A percentile compares a stretch with the other conserved stretches of the same genome.
Conservation (phyloP, 2,329 filamentous ascomycete species). For the Leptographium flavum region DNA sequence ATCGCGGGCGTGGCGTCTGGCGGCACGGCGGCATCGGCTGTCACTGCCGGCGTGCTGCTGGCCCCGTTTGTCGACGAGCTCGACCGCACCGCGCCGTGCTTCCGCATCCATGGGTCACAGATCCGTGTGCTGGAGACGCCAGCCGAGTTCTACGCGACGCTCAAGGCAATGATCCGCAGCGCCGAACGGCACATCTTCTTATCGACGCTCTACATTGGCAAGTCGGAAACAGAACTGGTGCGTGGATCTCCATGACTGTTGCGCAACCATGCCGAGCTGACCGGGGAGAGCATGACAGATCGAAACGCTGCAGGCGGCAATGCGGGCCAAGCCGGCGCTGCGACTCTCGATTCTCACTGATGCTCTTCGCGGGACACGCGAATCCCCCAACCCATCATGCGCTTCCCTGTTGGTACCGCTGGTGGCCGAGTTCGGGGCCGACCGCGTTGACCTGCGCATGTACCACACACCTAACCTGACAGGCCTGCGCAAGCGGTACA, state of each 20-base stretch:
- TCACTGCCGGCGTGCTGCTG: conserved; percentile 24
- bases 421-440: conserved; percentile 68
- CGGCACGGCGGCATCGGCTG: not conserved
- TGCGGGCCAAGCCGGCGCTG: conserved; percentile 60
- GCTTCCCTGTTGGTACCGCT: conserved; percentile 77
- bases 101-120: conserved; percentile 69
- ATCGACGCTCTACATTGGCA: conserved; percentile 94
- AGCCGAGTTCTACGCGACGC: conserved; percentile 75
- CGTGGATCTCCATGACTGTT: conserved; percentile 7
- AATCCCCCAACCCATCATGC: conserved; percentile 72
- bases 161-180: conserved; percentile 68
- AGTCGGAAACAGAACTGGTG: conserved; percentile 76
- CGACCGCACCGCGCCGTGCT: conserved; percentile 80
- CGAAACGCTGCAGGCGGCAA: conserved; percentile 57
- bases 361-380: conserved; percentile 77
- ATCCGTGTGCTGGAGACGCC: conserved; percentile 70
- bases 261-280: not conserved
- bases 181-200: conserved; percentile 75
- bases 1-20: not conserved
- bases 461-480: conserved; percentile 96
- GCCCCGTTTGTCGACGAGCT: conserved; percentile 54
- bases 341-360: conserved; percentile 85
- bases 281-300: conserved; percentile 37
- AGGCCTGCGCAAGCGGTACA: conserved; percentile 65
- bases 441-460: conserved; percentile 86